Percentiles rank a stretch among this genome's conserved stretches.
These are phyloP conservation scores for Auriculariales sp. DNA, from an alignment of 768 basidiomycete species.

Conservation along the genomic window DNA sequence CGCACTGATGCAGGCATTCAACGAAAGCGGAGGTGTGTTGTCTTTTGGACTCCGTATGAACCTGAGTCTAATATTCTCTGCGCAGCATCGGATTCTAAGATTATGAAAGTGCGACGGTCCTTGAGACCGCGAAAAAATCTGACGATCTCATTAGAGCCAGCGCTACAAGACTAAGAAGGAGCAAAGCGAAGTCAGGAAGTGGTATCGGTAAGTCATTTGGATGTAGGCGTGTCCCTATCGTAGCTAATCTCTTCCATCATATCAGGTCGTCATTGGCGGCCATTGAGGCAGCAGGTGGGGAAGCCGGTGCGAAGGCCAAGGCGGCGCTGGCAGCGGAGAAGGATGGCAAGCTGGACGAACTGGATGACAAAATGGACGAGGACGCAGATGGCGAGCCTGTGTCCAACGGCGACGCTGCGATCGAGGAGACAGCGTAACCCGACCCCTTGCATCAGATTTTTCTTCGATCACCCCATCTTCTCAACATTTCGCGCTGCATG, in stretches of 20 bases:
- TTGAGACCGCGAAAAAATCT: not conserved
- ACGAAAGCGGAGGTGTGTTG: not conserved
- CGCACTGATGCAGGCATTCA: not conserved
- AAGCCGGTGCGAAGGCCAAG: not conserved
- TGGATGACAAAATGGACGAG: not conserved
- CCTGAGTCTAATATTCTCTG: not conserved
- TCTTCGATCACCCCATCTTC: no score
- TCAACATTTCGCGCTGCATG: no score
- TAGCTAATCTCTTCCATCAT: not conserved
- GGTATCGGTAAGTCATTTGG: not conserved
- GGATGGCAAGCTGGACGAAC: no score
- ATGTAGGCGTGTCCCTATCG: not conserved
- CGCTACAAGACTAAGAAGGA: not conserved
- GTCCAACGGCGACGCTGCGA: not conserved
- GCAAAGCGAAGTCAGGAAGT: not conserved
- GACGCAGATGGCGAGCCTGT: not conserved
- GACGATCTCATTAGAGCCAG: not conserved
- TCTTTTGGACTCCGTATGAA: not conserved
- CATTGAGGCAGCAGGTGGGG: not conserved
- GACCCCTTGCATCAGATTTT: no score
- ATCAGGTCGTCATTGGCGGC: not conserved
- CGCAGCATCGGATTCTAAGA: not conserved
- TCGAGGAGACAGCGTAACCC: no score
- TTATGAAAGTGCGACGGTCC: not conserved
- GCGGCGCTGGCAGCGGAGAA: not conserved